Conservation (phyloP, 331 rosid species). For the Telfairia occidentalis region DNA sequence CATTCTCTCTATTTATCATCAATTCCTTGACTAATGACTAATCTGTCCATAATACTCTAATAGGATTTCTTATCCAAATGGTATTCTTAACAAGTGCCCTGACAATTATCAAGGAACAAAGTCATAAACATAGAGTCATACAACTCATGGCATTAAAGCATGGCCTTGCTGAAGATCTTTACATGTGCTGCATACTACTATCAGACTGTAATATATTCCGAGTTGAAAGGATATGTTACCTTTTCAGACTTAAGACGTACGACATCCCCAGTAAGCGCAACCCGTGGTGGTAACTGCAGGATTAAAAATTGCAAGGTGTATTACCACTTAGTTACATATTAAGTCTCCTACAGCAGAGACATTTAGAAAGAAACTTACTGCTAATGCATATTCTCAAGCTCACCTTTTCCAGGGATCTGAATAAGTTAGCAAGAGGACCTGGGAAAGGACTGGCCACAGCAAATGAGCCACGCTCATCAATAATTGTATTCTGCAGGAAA, state of each 20-base stretch:
- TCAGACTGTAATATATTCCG: background rate
- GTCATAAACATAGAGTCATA: background rate
- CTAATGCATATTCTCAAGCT: background rate
- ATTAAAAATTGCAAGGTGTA: conserved; percentile 10
- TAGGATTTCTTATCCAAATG: background rate
- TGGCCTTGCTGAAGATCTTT: background rate
- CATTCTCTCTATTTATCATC: background rate
- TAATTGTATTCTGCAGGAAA: conserved; percentile 54
- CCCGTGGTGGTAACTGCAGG: conserved; percentile 65
- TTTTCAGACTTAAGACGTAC: conserved; percentile 51
- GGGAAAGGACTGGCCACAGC: conserved; percentile 76
- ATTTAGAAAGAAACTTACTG: background rate
- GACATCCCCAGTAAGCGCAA: conserved; percentile 83
- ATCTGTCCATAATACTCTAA: background rate
- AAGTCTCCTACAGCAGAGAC: background rate
- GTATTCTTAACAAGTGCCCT: background rate
- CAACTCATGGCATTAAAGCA: background rate
- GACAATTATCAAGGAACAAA: background rate
- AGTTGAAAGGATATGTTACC: conserved; percentile 28
- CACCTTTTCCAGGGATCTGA: conserved; percentile 57
- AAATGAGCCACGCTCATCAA: conserved; percentile 90
- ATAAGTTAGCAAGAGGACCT: conserved; percentile 46
- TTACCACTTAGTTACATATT: background rate
- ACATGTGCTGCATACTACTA: background rate
- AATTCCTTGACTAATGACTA: background rate